Base-by-base conservation (phyloP, 192 early-diverging fungal species). In the Rhizophagus clarus region DNA sequence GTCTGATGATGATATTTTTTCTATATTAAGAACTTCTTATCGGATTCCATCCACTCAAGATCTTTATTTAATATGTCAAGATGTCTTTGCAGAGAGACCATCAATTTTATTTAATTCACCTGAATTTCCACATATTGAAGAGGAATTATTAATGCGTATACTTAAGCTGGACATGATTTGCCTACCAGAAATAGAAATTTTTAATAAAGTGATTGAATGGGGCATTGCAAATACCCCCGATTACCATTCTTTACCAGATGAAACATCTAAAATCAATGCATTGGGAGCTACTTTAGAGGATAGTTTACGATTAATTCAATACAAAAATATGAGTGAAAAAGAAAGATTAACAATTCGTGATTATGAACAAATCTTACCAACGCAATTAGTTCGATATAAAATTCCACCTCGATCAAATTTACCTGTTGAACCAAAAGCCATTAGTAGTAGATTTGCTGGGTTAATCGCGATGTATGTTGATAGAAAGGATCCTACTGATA, bases 141-240 rank as follows among this genome's bases (percentile, higher is more conserved):
- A 72, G 6, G 70, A 72, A 42, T 45, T 72, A 72, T 72, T 72
- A 15, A 3, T 47, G 6, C 20, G 7, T 26, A 40, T 72, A 22
- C 45, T 72, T n/a, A 72, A 45, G 32, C 9, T 72, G 20, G 70
- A 72, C 17, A 42, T 47, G 40, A 47, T 72, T 47, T 72, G 20
- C 42, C 7, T n/a, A 7, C 34, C 70, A 42, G 70, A 72, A 42
- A 40, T 72, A 72, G 24, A 1, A 15, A 45, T 72, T 10, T 72
- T 72, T 72, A 42, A 72, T 72, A 72, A 72, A 42, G 26, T 72
- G 20, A 72, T 72, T 45, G 37, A 72, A 26, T 72, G 70, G 70
- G 70, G 70, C 2, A 72, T 72, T 42, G 70, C 40, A 72, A 72
- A 72, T 17, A 72, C 70, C 0, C 70, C 70, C 10, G 22, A 45